Conservation (phyloP, 176 grass and related monocot species). For the Cymbopogon citratus region DNA sequence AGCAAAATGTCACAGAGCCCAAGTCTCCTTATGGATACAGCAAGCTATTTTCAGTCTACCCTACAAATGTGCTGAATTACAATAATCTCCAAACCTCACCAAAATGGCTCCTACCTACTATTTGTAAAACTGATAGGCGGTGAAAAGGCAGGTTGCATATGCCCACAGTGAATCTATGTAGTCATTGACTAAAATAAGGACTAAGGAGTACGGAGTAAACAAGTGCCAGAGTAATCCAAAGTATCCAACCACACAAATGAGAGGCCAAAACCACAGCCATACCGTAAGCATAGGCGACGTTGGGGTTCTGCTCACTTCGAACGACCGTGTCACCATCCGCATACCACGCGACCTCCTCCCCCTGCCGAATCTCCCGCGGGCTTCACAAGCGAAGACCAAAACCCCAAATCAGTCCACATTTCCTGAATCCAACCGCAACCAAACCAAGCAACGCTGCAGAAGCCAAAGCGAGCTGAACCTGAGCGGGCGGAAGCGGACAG, state of each 20-base stretch:
- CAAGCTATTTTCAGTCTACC: background rate
- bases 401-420: conserved; percentile 43
- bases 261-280: conserved; percentile 14
- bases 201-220: background rate
- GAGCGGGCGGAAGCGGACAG: conserved; percentile 94
- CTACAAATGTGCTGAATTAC: background rate
- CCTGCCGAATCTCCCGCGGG: conserved; percentile 93
- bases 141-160: background rate
- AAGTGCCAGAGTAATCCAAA: background rate
- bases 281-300: conserved; percentile 90
- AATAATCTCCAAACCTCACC: background rate
- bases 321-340: conserved; percentile 94
- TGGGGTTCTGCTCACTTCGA: conserved; percentile 82
- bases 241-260: background rate
- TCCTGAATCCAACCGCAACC: conserved; percentile 27
- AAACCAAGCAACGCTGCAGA: background rate
- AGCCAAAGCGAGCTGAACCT: conserved; percentile 39
- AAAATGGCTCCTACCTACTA: background rate
- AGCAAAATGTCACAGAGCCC: background rate
- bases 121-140: background rate
- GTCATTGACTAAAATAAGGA: background rate
- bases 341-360: conserved; percentile 98
- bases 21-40: background rate
- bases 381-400: conserved; percentile 48
- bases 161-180: background rate